phyloP scores from a whole-genome alignment of 2,329 filamentous ascomycete genomes.

The Neofusicoccum parvum region DNA sequence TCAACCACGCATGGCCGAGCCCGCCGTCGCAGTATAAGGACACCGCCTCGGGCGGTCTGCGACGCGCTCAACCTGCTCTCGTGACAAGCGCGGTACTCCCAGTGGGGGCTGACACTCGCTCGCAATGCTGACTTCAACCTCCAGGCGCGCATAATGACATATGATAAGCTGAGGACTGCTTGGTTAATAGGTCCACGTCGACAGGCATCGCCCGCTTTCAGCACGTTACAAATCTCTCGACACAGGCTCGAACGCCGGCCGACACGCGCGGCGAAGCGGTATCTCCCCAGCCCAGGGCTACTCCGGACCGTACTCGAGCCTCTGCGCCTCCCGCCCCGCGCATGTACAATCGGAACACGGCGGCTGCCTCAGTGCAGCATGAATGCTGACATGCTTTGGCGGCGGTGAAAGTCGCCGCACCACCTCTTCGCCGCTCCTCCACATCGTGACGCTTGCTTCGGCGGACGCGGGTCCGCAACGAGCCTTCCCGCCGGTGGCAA shows the following conservation, averaged over 20 bases:
- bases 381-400: constrained; percentile 14
- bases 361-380: not conserved
- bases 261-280: not conserved
- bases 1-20: not conserved
- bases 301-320: not conserved
- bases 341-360: constrained; percentile 12
- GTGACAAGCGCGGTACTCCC: not conserved
- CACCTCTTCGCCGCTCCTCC: not conserved
- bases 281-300: not conserved
- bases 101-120: constrained; percentile 11
- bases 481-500: not conserved
- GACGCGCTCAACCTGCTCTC: not conserved
- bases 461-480: not conserved
- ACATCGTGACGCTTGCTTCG: not conserved
- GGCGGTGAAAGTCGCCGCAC: constrained; percentile 5
- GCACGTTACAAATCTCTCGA: constrained; percentile 15
- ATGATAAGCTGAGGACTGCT: constrained; percentile 14
- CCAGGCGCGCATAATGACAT: constrained; percentile 9
- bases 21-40: not conserved
- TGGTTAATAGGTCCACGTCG: constrained; percentile 5
- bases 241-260: not conserved
- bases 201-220: not conserved
- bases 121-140: constrained; percentile 16
- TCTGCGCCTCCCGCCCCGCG: not conserved
- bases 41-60: constrained; percentile 11